Evolutionary conservation across 2,329 filamentous ascomycete species (phyloP).

Genomic region (Erysiphe neolycopersici): DNA sequence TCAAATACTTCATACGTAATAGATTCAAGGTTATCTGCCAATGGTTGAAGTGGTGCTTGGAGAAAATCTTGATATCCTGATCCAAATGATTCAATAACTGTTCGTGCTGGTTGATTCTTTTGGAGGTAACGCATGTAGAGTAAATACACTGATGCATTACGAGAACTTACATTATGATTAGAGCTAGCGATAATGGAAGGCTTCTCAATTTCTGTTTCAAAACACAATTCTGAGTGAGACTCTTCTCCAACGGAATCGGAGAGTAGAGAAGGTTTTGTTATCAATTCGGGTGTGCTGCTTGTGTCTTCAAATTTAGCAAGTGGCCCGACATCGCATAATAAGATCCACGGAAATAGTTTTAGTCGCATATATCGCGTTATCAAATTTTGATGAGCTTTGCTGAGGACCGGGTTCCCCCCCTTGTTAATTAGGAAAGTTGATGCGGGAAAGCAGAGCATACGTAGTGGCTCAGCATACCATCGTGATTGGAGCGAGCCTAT

Average conservation of each 20-base stretch:
- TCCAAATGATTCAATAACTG: conserved; percentile 38
- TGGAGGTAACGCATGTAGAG: conserved; percentile 70
- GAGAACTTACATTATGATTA: conserved; percentile 19
- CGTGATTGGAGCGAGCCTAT: conserved; percentile 32
- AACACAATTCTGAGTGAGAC: conserved; percentile 22
- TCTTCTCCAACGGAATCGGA: conserved; percentile 14
- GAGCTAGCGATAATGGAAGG: conserved; percentile 13
- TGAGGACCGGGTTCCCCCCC: conserved; percentile 32
- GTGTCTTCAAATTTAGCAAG: conserved; percentile 14
- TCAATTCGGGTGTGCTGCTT: conserved; percentile 3
- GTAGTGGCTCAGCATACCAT: conserved; percentile 43
- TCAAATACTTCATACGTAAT: conserved; percentile 98
- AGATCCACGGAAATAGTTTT: conserved; percentile 32
- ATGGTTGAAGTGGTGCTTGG: conserved; percentile 76
- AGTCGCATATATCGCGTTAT: conserved; percentile 36
- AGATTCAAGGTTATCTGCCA: conserved; percentile 89
- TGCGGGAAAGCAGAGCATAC: conserved; percentile 28
- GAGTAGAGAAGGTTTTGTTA: conserved; percentile 1
- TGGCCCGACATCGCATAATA: conserved; percentile 37
- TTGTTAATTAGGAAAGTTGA: conserved; percentile 32
- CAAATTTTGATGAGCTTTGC: conserved; percentile 31
- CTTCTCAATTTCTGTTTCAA: conserved; percentile 30
- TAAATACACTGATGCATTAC: conserved; percentile 37
- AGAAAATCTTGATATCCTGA: conserved; percentile 78
- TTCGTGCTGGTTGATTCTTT: conserved; percentile 43